phyloP scores from a whole-genome alignment of 1,139 yeast genomes.

The Saccharomyces hybrid region DNA sequence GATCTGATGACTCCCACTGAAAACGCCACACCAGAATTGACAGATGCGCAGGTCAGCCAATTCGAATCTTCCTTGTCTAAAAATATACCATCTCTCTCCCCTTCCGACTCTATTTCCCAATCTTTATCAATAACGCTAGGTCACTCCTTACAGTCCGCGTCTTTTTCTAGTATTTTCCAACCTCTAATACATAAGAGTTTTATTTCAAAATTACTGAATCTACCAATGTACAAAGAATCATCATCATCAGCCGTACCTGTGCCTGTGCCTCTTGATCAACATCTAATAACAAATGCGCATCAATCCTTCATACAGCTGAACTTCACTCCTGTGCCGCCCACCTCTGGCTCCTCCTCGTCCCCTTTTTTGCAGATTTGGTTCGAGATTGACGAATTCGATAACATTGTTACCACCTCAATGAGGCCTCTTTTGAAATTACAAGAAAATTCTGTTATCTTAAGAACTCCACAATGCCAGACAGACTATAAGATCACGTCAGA shows the following conservation, averaged over 20 bases:
- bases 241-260: not conserved
- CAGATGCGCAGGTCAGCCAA: not conserved
- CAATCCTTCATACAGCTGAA: constrained; percentile 42
- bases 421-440: constrained; percentile 20
- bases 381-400: constrained; percentile 39
- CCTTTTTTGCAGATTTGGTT: constrained; percentile 55
- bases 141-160: not conserved
- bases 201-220: constrained; percentile 33
- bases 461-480: constrained; percentile 21
- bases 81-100: not conserved
- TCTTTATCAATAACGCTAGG: not conserved
- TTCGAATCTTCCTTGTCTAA: not conserved
- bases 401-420: constrained; percentile 37
- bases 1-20: not conserved
- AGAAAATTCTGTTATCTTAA: constrained; percentile 17
- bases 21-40: not conserved
- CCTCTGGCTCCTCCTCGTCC: not conserved
- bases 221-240: constrained; percentile 24
- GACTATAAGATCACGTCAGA: constrained; percentile 23
- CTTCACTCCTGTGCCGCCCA: constrained; percentile 35
- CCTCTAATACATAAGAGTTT: not conserved
- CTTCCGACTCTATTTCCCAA: not conserved
- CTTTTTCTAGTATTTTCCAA: not conserved
- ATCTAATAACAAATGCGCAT: constrained; percentile 29
- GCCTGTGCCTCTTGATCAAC: not conserved